Conservation (phyloP, 2,329 filamentous ascomycete genomes). For the Aspergillus neotritici region DNA sequence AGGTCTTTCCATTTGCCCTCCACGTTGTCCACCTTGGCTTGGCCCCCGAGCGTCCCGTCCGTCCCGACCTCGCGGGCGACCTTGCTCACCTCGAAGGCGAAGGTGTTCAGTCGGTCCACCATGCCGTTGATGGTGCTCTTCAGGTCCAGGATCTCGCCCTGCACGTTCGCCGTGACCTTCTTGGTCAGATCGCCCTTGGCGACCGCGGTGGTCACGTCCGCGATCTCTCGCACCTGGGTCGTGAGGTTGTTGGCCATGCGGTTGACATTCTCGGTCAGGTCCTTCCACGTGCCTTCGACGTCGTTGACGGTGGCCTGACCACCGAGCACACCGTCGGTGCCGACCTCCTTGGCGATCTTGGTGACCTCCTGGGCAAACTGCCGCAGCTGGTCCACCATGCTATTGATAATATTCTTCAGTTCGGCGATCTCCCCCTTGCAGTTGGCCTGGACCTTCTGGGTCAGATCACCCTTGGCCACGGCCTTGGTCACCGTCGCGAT, state of each 20-base stretch:
- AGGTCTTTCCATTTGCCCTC: conserved; percentile 63
- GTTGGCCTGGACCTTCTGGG: conserved; percentile 91
- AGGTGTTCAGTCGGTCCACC: conserved; percentile 60
- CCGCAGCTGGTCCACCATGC: conserved; percentile 96
- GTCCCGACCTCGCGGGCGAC: conserved; percentile 61
- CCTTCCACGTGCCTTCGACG: conserved; percentile 94
- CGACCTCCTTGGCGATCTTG: conserved; percentile 91
- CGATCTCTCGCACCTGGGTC: conserved; percentile 95
- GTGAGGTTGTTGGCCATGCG: conserved; percentile 98
- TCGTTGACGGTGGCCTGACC: conserved; percentile 94
- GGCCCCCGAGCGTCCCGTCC: conserved; percentile 58
- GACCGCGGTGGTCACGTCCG: conserved; percentile 91
- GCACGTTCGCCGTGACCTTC: conserved; percentile 90
- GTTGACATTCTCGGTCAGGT: conserved; percentile 92
- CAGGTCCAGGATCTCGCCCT: conserved; percentile 88
- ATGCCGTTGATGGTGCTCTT: conserved; percentile 80
- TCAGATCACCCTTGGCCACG: conserved; percentile 77
- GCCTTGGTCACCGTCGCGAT: conserved; percentile 75
- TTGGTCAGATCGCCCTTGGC: conserved; percentile 89
- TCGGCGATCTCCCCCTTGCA: conserved; percentile 87
- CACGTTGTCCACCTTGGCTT: conserved; percentile 60
- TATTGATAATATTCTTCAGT: conserved; percentile 98
- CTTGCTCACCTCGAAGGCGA: conserved; percentile 61
- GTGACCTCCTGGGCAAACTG: conserved; percentile 97
- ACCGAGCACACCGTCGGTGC: conserved; percentile 87